A percentile compares a stretch with the other conserved stretches of the same genome.
These are phyloP conservation scores for Daldinia grandis DNA, from an alignment of 495 filamentous ascomycete species.

Conservation along the genomic window DNA sequence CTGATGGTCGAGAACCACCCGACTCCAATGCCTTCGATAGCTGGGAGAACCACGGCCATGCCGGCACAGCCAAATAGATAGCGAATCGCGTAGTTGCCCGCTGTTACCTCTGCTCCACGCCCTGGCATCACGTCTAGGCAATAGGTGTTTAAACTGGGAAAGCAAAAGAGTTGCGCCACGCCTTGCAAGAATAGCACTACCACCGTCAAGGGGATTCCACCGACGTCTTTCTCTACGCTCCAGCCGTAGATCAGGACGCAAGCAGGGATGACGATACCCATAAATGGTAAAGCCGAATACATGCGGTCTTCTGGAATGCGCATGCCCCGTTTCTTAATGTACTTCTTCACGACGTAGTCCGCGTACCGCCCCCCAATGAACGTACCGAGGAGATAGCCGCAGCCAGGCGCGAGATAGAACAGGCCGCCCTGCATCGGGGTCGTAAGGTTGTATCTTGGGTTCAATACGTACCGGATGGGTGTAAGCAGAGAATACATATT, in stretches of 20 bases:
- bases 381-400: constrained; percentile 73
- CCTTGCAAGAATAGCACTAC: constrained; percentile 77
- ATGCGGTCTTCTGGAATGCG: constrained; percentile 76
- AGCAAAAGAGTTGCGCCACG: constrained; percentile 75
- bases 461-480: constrained; percentile 77
- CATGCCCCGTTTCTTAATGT: constrained; percentile 64
- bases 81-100: constrained; percentile 75
- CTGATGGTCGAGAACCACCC: constrained; percentile 70
- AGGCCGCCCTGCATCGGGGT: constrained; percentile 72
- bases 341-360: constrained; percentile 70
- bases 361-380: constrained; percentile 77
- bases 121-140: constrained; percentile 78
- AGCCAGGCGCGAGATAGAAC: constrained; percentile 78
- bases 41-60: constrained; percentile 71
- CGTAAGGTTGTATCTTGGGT: constrained; percentile 73
- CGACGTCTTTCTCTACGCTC: constrained; percentile 70
- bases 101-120: constrained; percentile 71
- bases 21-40: constrained; percentile 71
- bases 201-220: constrained; percentile 72
- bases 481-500: constrained; percentile 78
- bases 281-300: constrained; percentile 66
- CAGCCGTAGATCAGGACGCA: constrained; percentile 78
- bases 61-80: constrained; percentile 74
- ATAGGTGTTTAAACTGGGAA: constrained; percentile 78
- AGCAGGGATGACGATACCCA: constrained; percentile 67